These are phyloP conservation scores for Elaeagnus macrophylla DNA, from an alignment of 306 rosid genomes.

Conservation along the genomic window DNA sequence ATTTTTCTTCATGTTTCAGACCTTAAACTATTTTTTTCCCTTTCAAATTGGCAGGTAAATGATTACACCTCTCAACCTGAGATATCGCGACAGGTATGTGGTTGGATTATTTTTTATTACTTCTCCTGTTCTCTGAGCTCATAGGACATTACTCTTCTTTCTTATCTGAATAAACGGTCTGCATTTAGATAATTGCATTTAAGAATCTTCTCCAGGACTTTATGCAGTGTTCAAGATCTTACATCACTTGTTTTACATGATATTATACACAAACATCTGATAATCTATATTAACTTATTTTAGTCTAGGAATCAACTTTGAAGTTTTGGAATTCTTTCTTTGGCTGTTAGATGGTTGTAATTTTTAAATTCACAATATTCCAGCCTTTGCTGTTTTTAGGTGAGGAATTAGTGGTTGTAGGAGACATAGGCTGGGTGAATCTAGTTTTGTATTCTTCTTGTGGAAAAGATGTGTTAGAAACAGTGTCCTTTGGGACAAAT, in stretches of 20 bases:
- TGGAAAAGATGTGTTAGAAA: no score
- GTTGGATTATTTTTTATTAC: background rate
- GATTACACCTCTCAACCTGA: conserved; percentile 71
- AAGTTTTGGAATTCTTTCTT: no score
- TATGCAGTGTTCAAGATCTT: background rate
- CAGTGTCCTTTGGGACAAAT: no score
- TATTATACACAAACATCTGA: no score
- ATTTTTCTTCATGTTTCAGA: background rate
- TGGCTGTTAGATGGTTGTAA: no score
- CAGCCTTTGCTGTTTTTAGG: no score
- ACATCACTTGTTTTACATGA: no score
- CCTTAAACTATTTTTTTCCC: background rate
- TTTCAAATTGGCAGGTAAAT: conserved; percentile 43
- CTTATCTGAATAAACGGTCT: background rate
- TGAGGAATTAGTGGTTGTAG: no score
- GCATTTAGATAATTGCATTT: background rate
- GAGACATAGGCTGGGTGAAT: no score
- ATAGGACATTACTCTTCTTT: background rate
- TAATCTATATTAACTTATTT: background rate
- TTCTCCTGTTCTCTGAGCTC: conserved; percentile 1
- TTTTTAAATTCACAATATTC: no score
- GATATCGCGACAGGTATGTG: conserved; percentile 76
- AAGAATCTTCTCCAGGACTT: background rate
- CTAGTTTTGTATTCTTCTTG: no score
- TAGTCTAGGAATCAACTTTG: background rate